Evolutionary conservation across 352 stramenopile genomes (phyloP).

Genomic region (Globisporangium sylvaticum): DNA sequence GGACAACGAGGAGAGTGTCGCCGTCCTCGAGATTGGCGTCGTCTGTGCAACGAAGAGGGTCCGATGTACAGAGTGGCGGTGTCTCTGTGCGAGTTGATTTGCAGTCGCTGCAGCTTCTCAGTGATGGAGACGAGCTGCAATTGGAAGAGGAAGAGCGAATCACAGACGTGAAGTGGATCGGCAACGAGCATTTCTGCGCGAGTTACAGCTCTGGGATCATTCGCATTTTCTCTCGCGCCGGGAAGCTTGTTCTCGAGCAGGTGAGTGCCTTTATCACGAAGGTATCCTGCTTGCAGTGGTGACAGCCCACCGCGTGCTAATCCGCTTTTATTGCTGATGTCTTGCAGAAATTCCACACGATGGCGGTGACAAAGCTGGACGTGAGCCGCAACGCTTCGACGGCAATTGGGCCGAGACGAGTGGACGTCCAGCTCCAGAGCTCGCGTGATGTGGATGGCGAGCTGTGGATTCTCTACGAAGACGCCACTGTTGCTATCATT

Average conservation of each 20-base stretch:
- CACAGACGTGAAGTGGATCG: slow-evolving; percentile 67
- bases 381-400: slow-evolving; percentile 39
- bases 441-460: slow-evolving; percentile 38
- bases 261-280: neutral
- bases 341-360: slow-evolving; percentile 43
- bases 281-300: neutral
- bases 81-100: slow-evolving; percentile 2
- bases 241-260: slow-evolving; percentile 58
- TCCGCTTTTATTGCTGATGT: neutral
- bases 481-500: slow-evolving; percentile 76
- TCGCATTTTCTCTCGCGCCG: slow-evolving; percentile 50
- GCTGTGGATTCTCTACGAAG: slow-evolving; percentile 75
- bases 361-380: slow-evolving; percentile 42
- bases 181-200: slow-evolving; percentile 42
- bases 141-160: slow-evolving; percentile 45
- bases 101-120: slow-evolving; percentile 31
- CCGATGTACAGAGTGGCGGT: neutral
- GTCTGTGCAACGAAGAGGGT: neutral
- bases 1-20: slow-evolving; percentile 17
- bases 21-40: neutral
- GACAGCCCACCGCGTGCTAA: neutral
- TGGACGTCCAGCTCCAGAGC: slow-evolving; percentile 25
- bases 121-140: slow-evolving; percentile 20
- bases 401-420: slow-evolving; percentile 23
- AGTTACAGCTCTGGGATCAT: slow-evolving; percentile 60